Base-by-base conservation (phyloP, 176 grass and related monocot species). In the Musa acuminata region DNA sequence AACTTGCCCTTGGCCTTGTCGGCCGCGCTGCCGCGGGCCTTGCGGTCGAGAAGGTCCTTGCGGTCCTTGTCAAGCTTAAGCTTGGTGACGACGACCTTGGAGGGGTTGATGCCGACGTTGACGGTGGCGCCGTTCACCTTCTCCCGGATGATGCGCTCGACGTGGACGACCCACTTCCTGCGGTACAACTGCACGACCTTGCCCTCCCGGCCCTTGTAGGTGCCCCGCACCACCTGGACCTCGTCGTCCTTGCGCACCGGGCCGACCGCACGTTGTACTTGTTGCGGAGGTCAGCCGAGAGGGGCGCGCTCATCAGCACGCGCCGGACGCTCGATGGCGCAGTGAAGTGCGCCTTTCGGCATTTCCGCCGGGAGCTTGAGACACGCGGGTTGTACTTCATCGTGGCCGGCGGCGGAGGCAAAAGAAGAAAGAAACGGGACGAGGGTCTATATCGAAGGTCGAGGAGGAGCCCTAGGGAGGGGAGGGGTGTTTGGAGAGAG, bases 21-120 rank as follows among this genome's bases (percentile, higher is more conserved):
- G 1, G 86, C 86, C 16, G 77, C 72, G 89, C 3, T 43, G 4
- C 4, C 35, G 43, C 91, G 75, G 0, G 89, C 84, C 84, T 92
- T 96, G 49, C 92, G 89, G 26, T 27, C 26, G 2, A 27, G 26
- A 27, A 27, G 1, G 26, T 1, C 84, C 84, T 89, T 96, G 53
- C 89, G 89, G 78, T 96, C 92, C 87, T 96, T 96, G 89, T 96
- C 92, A 12, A 92, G 92, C 86, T 96, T 96, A 13, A 96, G 80
- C 84, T 96, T 96, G 77, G 92, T 89, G 2, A 96, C 80, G 8
- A 89, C 11, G 0, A 92, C 89, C 29, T 29, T 29, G 29, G 29
- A 4, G 29, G 29, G 27, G 27, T 29, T 29, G 27, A 29, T 29
- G 27, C 27, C 27, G 27, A 29, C 27, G 27, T 2, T 29, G 27